phyloP scores from a whole-genome alignment of 441 rosid genomes.

The Caryocar brasiliense region DNA sequence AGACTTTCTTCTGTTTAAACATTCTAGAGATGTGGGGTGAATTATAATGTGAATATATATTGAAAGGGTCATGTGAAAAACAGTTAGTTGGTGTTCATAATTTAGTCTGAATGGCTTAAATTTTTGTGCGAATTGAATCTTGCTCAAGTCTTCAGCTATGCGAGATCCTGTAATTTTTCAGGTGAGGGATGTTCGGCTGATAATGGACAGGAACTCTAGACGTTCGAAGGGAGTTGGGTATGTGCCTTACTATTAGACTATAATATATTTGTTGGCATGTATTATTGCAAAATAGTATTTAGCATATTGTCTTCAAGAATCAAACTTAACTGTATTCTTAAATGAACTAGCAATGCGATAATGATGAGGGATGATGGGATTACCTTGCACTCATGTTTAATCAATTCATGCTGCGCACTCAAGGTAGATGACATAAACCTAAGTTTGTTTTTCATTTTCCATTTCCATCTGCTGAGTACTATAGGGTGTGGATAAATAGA shows the following conservation, averaged over 20 bases:
- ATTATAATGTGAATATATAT: constrained; percentile 12
- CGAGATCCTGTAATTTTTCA: constrained; percentile 32
- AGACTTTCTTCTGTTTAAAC: constrained; percentile 22
- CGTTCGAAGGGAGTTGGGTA: constrained; percentile 97
- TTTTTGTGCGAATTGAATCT: neutral
- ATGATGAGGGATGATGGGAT: constrained; percentile 93
- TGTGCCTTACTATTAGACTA: constrained; percentile 20
- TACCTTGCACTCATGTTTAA: constrained; percentile 88
- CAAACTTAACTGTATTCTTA: constrained; percentile 84
- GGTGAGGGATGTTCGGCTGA: constrained; percentile 92
- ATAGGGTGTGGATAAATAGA: no score
- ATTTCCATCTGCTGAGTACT: constrained; percentile 29
- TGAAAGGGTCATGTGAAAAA: constrained; percentile 1
- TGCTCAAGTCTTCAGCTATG: no score
- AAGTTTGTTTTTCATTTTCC: constrained; percentile 36
- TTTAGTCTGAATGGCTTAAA: constrained; percentile 5
- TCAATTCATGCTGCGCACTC: constrained; percentile 78
- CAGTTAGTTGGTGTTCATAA: neutral
- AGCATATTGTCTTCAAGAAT: constrained; percentile 53
- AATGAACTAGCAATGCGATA: constrained; percentile 93
- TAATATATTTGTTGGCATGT: constrained; percentile 18
- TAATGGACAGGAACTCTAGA: constrained; percentile 92
- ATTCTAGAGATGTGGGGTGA: constrained; percentile 22
- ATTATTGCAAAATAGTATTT: constrained; percentile 31
- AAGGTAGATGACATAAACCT: constrained; percentile 88